Percentiles rank a stretch among this genome's conserved stretches.
Evolutionary conservation across 768 basidiomycete genomes (phyloP).

Genomic region (Erythrobasidium yunnanense): DNA sequence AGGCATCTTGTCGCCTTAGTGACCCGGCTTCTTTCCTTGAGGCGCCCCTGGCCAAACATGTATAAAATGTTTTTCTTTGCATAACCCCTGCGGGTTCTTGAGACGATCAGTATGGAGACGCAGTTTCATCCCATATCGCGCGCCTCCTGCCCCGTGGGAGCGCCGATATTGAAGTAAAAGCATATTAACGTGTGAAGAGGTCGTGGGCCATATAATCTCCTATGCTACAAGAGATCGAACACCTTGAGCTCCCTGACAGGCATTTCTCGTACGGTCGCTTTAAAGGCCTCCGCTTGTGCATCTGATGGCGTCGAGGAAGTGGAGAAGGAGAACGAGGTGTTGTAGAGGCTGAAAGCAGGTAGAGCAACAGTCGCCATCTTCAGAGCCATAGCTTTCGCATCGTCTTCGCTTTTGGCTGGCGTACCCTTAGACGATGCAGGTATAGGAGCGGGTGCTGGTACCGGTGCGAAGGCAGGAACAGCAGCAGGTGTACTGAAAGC

Average conservation of each 20-base stretch:
- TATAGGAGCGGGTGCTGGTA: neutral
- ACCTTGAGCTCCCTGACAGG: neutral
- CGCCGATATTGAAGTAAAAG: too few relatives aligned
- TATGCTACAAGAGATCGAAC: constrained; percentile 6
- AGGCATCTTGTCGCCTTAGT: too few relatives aligned
- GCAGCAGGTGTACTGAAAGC: too few relatives aligned
- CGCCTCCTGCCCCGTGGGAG: too few relatives aligned
- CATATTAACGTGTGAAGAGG: too few relatives aligned
- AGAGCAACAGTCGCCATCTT: neutral
- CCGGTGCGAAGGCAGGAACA: too few relatives aligned
- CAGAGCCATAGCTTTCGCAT: neutral
- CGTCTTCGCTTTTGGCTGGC: too few relatives aligned
- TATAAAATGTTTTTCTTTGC: neutral
- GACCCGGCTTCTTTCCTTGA: neutral
- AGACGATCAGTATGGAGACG: neutral
- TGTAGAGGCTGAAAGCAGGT: constrained; percentile 6
- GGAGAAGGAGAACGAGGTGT: neutral
- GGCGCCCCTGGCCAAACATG: neutral
- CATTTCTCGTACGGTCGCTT: constrained; percentile 8
- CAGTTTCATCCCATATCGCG: neutral
- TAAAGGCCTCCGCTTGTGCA: constrained; percentile 12
- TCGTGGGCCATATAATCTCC: too few relatives aligned
- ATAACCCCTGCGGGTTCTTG: neutral
- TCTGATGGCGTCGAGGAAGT: neutral
- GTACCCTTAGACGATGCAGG: neutral